Evolutionary conservation across 164 flowering plant genomes (phyloP).

Genomic region (Brasenia schreberi): DNA sequence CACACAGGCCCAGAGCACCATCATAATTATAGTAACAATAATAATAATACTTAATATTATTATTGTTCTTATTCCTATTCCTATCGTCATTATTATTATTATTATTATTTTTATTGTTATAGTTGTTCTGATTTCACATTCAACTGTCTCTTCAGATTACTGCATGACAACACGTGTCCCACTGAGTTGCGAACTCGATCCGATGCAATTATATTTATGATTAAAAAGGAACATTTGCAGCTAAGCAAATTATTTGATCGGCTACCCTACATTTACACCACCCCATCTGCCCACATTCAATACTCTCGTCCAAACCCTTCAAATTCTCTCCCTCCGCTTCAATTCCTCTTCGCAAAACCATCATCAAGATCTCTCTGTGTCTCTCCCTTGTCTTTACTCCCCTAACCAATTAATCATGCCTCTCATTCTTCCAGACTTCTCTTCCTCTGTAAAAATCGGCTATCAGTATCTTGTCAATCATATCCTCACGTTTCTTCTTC

Average conservation of each 20-base stretch:
- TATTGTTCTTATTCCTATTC: too few species aligned
- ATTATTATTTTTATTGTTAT: too few species aligned
- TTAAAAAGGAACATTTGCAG: not conserved
- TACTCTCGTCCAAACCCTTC: not conserved
- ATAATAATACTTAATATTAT: too few species aligned
- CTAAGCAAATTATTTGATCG: not conserved
- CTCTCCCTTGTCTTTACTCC: too few species aligned
- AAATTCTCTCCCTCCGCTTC: not conserved
- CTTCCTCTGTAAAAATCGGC: not conserved
- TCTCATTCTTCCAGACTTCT: not conserved
- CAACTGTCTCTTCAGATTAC: not conserved
- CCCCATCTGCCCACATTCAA: not conserved
- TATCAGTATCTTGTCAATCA: slow-evolving; percentile 1
- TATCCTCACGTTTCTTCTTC: not conserved
- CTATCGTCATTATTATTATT: too few species aligned
- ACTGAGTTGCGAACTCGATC: not conserved
- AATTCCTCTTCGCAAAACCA: too few species aligned
- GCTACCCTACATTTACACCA: not conserved
- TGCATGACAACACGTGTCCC: not conserved
- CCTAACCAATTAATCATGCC: not conserved
- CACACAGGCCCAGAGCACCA: too few species aligned
- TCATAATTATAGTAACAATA: too few species aligned
- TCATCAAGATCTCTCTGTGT: too few species aligned
- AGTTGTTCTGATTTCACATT: too few species aligned
- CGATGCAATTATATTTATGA: not conserved